Evolutionary conservation across 305 asterid genomes (phyloP).

Genomic region (Fraxinus angustifolia): DNA sequence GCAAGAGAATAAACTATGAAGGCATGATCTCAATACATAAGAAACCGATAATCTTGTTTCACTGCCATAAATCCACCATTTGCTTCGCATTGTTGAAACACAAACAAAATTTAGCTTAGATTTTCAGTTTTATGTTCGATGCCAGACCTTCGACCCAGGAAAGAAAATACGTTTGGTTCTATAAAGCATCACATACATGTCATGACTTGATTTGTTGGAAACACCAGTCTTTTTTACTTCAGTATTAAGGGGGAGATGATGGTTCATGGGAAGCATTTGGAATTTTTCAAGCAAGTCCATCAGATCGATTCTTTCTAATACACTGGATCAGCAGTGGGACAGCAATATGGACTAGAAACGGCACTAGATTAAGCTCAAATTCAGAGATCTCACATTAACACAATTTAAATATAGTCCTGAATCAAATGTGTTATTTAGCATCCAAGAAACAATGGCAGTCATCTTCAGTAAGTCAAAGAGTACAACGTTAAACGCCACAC

Average conservation of each 20-base stretch:
- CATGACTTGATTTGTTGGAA: not conserved
- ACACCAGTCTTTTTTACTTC: not conserved
- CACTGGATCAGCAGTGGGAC: not conserved
- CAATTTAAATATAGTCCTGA: not conserved
- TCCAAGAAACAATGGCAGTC: not conserved
- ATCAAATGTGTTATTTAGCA: not conserved
- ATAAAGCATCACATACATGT: not conserved
- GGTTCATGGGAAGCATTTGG: not conserved
- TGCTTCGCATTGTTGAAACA: not conserved
- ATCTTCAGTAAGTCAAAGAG: not conserved
- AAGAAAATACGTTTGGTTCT: not conserved
- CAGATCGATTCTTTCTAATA: not conserved
- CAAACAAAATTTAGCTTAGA: not conserved
- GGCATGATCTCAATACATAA: not conserved
- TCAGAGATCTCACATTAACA: not conserved
- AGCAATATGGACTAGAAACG: not conserved
- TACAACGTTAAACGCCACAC: not conserved
- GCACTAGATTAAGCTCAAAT: not conserved
- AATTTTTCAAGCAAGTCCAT: not conserved
- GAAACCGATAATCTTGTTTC: not conserved
- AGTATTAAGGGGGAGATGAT: not conserved
- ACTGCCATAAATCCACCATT: not conserved
- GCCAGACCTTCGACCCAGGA: not conserved
- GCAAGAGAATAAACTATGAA: not conserved
- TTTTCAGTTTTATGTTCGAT: not conserved